A percentile compares a stretch with the other conserved stretches of the same genome.
Evolutionary conservation across 2,329 filamentous ascomycete species (phyloP).

Genomic region (Tolypocladium tropicale): DNA sequence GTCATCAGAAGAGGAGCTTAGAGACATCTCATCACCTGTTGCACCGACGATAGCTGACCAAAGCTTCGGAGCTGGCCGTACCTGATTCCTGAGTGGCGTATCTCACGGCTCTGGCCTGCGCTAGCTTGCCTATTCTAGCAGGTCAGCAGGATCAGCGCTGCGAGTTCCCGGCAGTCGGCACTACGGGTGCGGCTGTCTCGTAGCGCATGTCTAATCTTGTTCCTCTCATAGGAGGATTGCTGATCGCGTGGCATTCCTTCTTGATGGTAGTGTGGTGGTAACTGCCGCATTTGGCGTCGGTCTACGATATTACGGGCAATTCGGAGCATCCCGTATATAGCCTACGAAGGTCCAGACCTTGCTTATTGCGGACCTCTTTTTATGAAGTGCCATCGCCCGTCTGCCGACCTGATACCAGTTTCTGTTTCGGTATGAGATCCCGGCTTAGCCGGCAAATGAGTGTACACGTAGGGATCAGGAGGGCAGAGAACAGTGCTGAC

Average conservation of each 20-base stretch:
- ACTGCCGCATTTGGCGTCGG: slow-evolving; percentile 4
- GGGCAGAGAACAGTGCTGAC: too few species aligned
- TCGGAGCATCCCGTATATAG: background rate
- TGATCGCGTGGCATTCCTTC: background rate
- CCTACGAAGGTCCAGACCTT: background rate
- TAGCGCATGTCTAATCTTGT: slow-evolving; percentile 4
- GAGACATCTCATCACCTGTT: background rate
- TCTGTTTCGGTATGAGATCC: too few species aligned
- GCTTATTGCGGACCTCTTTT: background rate
- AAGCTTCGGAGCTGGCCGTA: background rate
- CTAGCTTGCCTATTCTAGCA: slow-evolving; percentile 8
- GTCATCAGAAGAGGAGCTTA: background rate
- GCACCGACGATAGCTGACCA: background rate
- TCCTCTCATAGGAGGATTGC: slow-evolving; percentile 1
- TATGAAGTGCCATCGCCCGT: too few species aligned
- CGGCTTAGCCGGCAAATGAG: too few species aligned
- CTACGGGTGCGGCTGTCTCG: background rate
- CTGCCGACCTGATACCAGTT: too few species aligned
- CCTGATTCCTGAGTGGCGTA: background rate
- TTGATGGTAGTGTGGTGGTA: background rate
- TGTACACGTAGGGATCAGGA: too few species aligned
- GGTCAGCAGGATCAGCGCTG: slow-evolving; percentile 8
- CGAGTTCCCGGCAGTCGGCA: slow-evolving; percentile 8
- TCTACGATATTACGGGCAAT: background rate
- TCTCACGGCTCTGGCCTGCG: background rate